Base-by-base conservation (phyloP, 805 yeast genomes). In the Yarrowia sp. region DNA sequence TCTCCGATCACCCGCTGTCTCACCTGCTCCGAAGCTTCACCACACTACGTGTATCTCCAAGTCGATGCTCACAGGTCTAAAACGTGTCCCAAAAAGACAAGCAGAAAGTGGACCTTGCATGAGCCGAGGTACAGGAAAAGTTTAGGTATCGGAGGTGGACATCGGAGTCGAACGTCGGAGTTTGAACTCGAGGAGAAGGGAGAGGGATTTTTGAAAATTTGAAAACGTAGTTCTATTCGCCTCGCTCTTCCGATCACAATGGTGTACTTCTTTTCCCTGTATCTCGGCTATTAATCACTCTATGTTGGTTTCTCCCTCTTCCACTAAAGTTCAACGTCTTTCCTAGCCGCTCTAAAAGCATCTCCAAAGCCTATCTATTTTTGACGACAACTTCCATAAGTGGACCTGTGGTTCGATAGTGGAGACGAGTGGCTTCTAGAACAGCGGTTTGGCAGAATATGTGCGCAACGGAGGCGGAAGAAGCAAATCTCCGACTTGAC, bases 331-430 rank as follows among this genome's bases (percentile, higher is more conserved):
- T 46, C 50, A 46, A 46, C 50, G 50, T 10, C 17, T 12, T 2
- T 6, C 3, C 17, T 17, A 43, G 14, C 24, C 19, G 44, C 44
- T 39, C 42, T 13, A 13, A 8, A 40, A 40, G 19, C 19, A 40
- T 19, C 24, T 20, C 33, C n/a, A 44, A 49, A 49, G 38, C 10
- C 53, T 30, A 49, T 49, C 53, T 30, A 15, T 46, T 46, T 46
- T 46, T 24, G 34, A 24, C 20, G 36, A 49, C 53, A 49, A 49
- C 30, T 49, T 38, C 53, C 53, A 49, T 33, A 49, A 49, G 53
- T 49, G 53, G 53, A n/a, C n/a, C 38, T 49, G 53, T 49, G 53
- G 53, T 33, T 33, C 53, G 38, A 49, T n/a, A 9, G 38, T 33
- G 38, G 53, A n/a, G 36, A 15, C 17, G 30, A 24, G 30, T 0